Percentiles rank a stretch among this genome's conserved stretches.
These are phyloP conservation scores for Umbelopsis sp. DNA, from an alignment of 192 early-diverging fungal species.

Conservation along the genomic window DNA sequence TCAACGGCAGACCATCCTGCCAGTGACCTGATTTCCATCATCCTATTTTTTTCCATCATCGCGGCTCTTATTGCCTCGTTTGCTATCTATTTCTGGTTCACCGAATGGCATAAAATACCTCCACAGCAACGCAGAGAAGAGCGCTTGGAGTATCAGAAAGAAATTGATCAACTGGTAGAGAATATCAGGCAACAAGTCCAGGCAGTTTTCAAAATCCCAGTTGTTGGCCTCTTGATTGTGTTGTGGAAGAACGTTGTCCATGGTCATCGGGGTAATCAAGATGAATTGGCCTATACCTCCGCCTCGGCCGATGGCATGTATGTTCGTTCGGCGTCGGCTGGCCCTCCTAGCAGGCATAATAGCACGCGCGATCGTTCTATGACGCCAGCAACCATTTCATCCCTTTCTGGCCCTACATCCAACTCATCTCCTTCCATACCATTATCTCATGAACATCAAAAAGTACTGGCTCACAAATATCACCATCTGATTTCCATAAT, in stretches of 20 bases:
- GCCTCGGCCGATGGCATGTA: neutral
- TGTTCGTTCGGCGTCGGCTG: conserved; percentile 6
- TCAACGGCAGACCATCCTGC: conserved; percentile 24
- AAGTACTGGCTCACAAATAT: conserved; percentile 29
- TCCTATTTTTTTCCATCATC: conserved; percentile 40
- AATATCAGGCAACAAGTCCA: conserved; percentile 38
- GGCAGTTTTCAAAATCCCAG: conserved; percentile 32
- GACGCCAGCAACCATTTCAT: conserved; percentile 8
- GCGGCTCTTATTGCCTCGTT: conserved; percentile 35
- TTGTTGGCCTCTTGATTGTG: conserved; percentile 28
- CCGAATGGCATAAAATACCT: conserved; percentile 41
- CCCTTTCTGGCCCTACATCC: conserved; percentile 16
- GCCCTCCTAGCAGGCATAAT: neutral
- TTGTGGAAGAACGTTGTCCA: conserved; percentile 26
- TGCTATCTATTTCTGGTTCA: conserved; percentile 46
- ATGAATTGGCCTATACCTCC: neutral
- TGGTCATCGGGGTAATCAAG: neutral
- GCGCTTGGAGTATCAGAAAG: conserved; percentile 34
- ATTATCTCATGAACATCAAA: conserved; percentile 29
- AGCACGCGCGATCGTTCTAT: neutral
- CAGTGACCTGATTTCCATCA: conserved; percentile 39
- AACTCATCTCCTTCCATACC: neutral
- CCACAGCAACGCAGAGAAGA: conserved; percentile 33
- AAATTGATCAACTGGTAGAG: conserved; percentile 40
- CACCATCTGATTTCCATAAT: conserved; percentile 40